Base-by-base conservation (phyloP, 768 basidiomycete genomes). In the Dioszegia aurantiaca region DNA sequence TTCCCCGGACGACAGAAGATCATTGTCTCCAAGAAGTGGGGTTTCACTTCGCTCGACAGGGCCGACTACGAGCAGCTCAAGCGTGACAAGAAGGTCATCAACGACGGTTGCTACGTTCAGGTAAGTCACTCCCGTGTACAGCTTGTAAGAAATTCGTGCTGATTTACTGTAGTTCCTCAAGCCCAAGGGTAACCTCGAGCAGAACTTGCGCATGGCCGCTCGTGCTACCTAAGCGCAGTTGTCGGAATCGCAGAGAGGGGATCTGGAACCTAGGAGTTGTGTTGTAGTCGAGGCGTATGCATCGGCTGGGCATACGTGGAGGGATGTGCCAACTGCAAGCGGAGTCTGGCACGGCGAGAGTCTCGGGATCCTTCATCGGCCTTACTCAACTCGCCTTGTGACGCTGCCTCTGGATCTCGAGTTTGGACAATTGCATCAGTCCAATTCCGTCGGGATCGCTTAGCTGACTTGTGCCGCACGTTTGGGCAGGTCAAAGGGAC, bases 31-130 rank as follows among this genome's bases (percentile, higher is more conserved):
- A 90, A 90, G 84, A 95, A 94, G 84, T 97, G 95, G 92, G 93
- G 93, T 61, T 98, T 99, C 82, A 99, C 95, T 40, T 87, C 88
- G 69, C 91, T 97, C 59, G 84, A 85, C 77, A 86, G 90, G 78
- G 86, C 84, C 67, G 91, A 93, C 45, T 98, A 95, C 78, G 70
- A 83, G 74, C 86, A 85, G 80, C 82, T 93, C 67, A 93, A 94
- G 83, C 85, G 85, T 73, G 87, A 90, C 41, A 91, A 91, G 83
- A 84, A 84, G 78, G 89, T 94, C 69, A 76, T 92, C 70, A 88
- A 87, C 83, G 92, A 94, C 80, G 93, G 93, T 64, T 89, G 91
- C 10, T 95, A 95, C 77, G 87, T 95, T 49, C 74, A 77, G 68
- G 51, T 53, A 28, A 26, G 37, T 28, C 8, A 17, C 36, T 2